Conservation (phyloP, 306 rosid species). For the Fagus crenata region DNA sequence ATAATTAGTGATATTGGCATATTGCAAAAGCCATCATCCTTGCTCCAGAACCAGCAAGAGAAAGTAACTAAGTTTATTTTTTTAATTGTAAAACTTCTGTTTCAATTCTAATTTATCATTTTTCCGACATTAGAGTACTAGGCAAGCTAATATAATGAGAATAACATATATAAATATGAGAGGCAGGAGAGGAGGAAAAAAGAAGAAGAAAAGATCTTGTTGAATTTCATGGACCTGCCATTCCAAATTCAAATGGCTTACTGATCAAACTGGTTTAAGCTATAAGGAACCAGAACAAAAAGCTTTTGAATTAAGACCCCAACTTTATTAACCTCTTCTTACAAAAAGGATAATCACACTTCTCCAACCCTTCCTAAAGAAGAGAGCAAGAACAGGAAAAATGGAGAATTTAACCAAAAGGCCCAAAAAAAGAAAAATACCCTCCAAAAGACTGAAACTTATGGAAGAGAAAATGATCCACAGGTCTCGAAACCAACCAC, state of each 20-base stretch:
- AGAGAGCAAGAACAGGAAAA: constrained; percentile 47
- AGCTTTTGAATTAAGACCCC: constrained; percentile 40
- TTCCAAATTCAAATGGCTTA: background rate
- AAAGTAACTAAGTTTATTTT: background rate
- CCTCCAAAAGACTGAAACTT: constrained; percentile 26
- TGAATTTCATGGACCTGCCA: background rate
- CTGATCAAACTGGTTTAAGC: constrained; percentile 27
- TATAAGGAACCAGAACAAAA: constrained; percentile 28
- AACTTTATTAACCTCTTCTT: constrained; percentile 50
- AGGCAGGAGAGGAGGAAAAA: background rate
- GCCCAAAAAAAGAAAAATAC: constrained; percentile 1
- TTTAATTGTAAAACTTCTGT: background rate
- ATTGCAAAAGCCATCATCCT: background rate
- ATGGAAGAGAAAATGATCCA: constrained; percentile 29
- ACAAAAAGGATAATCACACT: constrained; percentile 50
- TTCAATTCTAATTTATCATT: background rate
- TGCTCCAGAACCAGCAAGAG: background rate
- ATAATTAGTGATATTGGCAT: background rate
- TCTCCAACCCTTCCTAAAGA: constrained; percentile 41
- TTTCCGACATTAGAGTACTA: background rate
- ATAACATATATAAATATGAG: background rate
- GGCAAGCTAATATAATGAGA: background rate
- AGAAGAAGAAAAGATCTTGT: background rate
- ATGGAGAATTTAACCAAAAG: constrained; percentile 41
- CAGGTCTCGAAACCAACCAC: constrained; percentile 46